Percentiles rank a stretch among this genome's conserved stretches.
These are phyloP conservation scores for Malassezia pachydermatis DNA, from an alignment of 1,284 basidiomycete species.

Conservation along the genomic window DNA sequence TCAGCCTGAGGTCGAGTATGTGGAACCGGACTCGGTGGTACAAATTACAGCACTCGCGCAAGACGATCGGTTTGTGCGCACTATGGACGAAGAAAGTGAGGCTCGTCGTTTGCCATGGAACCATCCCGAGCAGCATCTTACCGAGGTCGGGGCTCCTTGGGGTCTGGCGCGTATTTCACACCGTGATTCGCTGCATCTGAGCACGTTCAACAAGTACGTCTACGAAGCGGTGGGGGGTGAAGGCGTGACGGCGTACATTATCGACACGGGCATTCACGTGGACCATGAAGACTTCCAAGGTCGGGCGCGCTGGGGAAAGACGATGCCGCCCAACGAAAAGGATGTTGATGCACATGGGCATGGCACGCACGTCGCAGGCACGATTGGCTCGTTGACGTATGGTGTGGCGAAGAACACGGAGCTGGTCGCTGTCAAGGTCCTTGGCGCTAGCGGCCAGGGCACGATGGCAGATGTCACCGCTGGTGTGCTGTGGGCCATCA, in stretches of 20 bases:
- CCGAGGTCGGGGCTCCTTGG: constrained; percentile 78
- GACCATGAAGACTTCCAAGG: constrained; percentile 77
- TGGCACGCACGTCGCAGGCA: constrained; percentile 62
- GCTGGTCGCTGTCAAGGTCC: constrained; percentile 91
- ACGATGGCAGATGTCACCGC: constrained; percentile 86
- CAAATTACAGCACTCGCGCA: constrained; percentile 38
- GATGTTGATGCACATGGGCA: constrained; percentile 63
- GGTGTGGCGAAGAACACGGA: constrained; percentile 91
- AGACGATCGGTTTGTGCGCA: constrained; percentile 31
- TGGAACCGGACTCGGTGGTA: constrained; percentile 65
- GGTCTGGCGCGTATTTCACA: constrained; percentile 93
- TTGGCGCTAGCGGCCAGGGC: constrained; percentile 83
- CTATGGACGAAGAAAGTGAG: constrained; percentile 32
- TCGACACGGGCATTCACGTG: constrained; percentile 76
- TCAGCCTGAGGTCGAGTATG: constrained; percentile 80
- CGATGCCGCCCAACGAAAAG: constrained; percentile 56
- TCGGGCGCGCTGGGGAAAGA: constrained; percentile 56
- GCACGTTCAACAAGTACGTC: constrained; percentile 77
- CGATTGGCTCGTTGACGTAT: constrained; percentile 61
- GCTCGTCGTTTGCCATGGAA: constrained; percentile 35
- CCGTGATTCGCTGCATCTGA: constrained; percentile 63
- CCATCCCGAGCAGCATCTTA: constrained; percentile 30
- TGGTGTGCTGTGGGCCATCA: constrained; percentile 61
- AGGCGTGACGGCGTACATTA: constrained; percentile 72
- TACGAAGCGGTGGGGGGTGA: constrained; percentile 68